These are phyloP conservation scores for Phytophthora nicotianae DNA, from an alignment of 352 stramenopile species.

Conservation along the genomic window DNA sequence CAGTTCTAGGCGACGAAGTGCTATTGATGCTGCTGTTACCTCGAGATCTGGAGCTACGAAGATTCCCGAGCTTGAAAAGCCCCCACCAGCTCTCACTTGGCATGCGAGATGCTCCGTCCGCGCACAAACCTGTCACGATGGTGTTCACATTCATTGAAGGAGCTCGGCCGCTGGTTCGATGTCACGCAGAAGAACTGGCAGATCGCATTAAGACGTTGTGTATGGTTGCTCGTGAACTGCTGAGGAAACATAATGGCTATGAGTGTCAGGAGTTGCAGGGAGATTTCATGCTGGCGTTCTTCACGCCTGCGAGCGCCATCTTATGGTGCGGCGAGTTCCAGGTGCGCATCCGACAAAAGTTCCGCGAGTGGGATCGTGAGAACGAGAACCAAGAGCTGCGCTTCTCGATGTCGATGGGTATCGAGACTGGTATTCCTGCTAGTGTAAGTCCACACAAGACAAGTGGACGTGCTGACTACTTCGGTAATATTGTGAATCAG, in stretches of 20 bases:
- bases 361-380: conserved; percentile 76
- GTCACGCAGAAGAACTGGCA: conserved; percentile 81
- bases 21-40: conserved; percentile 83
- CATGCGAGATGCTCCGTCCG: conserved; percentile 84
- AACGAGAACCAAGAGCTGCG: conserved; percentile 80
- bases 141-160: conserved; percentile 92
- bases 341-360: conserved; percentile 75
- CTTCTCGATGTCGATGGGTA: conserved; percentile 90
- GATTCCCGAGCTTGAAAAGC: conserved; percentile 79
- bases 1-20: conserved; percentile 74
- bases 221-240: conserved; percentile 71
- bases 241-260: conserved; percentile 86
- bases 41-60: conserved; percentile 73
- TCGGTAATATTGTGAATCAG: conserved; percentile 91
- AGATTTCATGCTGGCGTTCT: conserved; percentile 91
- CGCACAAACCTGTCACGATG: conserved; percentile 83
- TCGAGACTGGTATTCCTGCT: conserved; percentile 81
- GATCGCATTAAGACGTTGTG: conserved; percentile 88
- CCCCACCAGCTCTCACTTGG: conserved; percentile 70
- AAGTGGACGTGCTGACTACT: conserved; percentile 88
- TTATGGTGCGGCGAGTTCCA: conserved; percentile 90
- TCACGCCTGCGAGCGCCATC: conserved; percentile 79
- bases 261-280: conserved; percentile 89
- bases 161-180: conserved; percentile 78
- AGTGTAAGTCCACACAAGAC: conserved; percentile 90